Conservation (phyloP, 202 grass and related monocot genomes). For the Setaria viridis region DNA sequence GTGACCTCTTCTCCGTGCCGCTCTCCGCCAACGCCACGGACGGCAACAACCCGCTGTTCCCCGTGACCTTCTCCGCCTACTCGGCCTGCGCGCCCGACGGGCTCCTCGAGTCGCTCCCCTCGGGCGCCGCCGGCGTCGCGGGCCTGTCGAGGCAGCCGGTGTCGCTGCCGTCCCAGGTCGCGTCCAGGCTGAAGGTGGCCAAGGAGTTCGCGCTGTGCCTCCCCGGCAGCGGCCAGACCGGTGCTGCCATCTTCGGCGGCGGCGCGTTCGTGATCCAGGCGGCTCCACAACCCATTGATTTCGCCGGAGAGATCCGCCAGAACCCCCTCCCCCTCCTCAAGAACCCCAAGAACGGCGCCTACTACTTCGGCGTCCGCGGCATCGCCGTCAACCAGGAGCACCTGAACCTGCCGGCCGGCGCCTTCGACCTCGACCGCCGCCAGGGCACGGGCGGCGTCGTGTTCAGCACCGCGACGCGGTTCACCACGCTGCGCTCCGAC, state of each 20-base stretch:
- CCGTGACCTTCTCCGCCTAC: neutral
- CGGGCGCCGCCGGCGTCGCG: constrained; percentile 26
- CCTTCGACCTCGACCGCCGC: constrained; percentile 22
- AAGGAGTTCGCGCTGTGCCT: constrained; percentile 64
- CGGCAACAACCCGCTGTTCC: constrained; percentile 48
- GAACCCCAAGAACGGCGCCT: constrained; percentile 43
- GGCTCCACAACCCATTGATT: neutral
- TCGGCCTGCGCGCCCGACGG: constrained; percentile 36
- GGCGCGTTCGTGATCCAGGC: constrained; percentile 46
- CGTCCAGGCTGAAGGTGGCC: neutral
- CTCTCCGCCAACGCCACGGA: constrained; percentile 50
- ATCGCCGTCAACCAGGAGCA: constrained; percentile 45
- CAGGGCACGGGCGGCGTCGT: constrained; percentile 32
- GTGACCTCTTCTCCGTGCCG: constrained; percentile 20
- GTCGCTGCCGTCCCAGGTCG: constrained; percentile 51
- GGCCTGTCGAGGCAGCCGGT: constrained; percentile 23
- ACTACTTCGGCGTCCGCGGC: constrained; percentile 46
- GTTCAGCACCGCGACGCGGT: constrained; percentile 51
- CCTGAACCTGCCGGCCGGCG: neutral
- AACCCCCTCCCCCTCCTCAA: constrained; percentile 4
- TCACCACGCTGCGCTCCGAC: constrained; percentile 53
- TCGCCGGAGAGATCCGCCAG: neutral
- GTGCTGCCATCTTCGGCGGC: constrained; percentile 56
- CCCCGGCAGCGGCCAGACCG: constrained; percentile 24
- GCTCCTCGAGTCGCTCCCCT: constrained; percentile 9